Percentiles rank a stretch among this genome's conserved stretches.
Conservation (phyloP, 116 monocot genomes). For the Papilionanthe hybrid region DNA sequence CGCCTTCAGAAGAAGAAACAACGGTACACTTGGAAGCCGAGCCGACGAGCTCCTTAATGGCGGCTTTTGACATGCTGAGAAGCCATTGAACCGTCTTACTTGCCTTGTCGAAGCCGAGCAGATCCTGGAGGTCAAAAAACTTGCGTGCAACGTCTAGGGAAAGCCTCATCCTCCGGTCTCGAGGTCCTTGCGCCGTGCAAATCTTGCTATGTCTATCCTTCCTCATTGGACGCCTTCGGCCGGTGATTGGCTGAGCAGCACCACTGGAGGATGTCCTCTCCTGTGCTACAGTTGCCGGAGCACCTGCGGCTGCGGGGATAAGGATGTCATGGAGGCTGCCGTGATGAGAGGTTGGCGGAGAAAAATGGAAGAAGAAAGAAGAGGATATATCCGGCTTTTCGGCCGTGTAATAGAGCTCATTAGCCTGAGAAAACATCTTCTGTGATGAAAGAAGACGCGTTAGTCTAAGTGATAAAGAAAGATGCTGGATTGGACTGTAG, state of each 20-base stretch:
- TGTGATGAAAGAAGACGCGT: neutral
- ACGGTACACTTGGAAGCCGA: conserved; percentile 11
- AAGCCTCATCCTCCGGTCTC: conserved; percentile 85
- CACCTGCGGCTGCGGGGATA: neutral
- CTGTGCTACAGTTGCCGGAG: neutral
- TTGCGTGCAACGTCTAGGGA: conserved; percentile 63
- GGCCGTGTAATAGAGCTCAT: neutral
- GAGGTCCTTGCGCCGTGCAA: conserved; percentile 57
- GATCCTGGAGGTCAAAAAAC: conserved; percentile 84
- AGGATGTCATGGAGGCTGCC: conserved; percentile 12
- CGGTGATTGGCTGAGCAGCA: too few relatives aligned
- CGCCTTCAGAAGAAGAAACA: conserved; percentile 45
- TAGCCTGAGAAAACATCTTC: neutral
- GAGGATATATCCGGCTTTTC: conserved; percentile 9
- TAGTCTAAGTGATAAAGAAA: neutral
- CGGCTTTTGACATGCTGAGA: conserved; percentile 44
- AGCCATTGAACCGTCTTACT: conserved; percentile 92
- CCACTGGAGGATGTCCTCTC: neutral
- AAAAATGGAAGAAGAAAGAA: conserved; percentile 13
- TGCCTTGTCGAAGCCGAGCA: conserved; percentile 84
- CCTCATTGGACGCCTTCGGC: conserved; percentile 25
- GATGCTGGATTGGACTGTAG: neutral
- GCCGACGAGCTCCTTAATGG: conserved; percentile 40
- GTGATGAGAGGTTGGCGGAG: neutral
- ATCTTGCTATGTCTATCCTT: conserved; percentile 92